phyloP scores from a whole-genome alignment of 2,329 filamentous ascomycete species.

The Mycosphaerella sp. region DNA sequence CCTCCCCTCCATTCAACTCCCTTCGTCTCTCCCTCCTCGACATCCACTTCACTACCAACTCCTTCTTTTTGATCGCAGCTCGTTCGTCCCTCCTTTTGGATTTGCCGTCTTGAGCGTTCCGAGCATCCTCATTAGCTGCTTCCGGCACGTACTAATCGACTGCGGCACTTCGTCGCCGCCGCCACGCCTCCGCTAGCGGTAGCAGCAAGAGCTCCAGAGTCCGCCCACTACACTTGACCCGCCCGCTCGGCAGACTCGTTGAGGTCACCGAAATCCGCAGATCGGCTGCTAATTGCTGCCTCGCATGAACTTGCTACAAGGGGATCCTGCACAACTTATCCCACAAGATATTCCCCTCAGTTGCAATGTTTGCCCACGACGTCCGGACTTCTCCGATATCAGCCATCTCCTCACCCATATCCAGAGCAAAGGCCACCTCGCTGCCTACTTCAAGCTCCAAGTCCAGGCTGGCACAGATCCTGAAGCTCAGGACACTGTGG shows the following conservation, averaged over 20 bases:
- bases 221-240: not conserved
- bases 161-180: slow-evolving; percentile 9
- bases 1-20: slow-evolving; percentile 4
- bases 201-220: slow-evolving; percentile 5
- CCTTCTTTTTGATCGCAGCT: slow-evolving; percentile 19
- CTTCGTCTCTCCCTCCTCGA: slow-evolving; percentile 15
- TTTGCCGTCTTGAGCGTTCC: slow-evolving; percentile 8
- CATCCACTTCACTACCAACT: slow-evolving; percentile 14
- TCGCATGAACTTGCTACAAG: slow-evolving; percentile 30
- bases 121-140: slow-evolving; percentile 20
- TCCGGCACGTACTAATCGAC: slow-evolving; percentile 20
- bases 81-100: slow-evolving; percentile 27
- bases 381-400: slow-evolving; percentile 76
- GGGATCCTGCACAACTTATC: slow-evolving; percentile 42
- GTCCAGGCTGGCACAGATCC: slow-evolving; percentile 58
- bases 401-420: slow-evolving; percentile 91
- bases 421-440: slow-evolving; percentile 84
- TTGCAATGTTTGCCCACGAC: slow-evolving; percentile 77
- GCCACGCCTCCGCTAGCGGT: slow-evolving; percentile 19
- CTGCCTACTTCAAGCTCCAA: slow-evolving; percentile 74
- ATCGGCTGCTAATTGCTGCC: slow-evolving; percentile 2
- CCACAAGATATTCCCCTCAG: slow-evolving; percentile 57
- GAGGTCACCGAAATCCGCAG: slow-evolving; percentile 1
- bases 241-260: slow-evolving; percentile 7
- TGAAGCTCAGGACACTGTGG: slow-evolving; percentile 55